Base-by-base conservation (phyloP, 495 filamentous ascomycete species). In the Penicillium manginii region DNA sequence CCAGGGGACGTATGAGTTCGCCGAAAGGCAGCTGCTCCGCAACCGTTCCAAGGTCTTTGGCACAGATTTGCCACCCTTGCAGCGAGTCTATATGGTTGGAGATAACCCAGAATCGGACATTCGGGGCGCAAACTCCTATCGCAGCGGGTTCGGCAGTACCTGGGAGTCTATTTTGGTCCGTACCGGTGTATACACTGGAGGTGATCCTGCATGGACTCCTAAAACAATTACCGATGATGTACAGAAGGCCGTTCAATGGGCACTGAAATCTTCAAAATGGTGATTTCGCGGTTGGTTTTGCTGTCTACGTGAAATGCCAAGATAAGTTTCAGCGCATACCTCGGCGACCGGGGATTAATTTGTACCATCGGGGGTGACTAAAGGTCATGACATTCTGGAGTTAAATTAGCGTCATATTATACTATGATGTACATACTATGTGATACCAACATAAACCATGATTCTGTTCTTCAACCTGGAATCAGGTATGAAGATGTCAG, bases 41-140 rank as follows among this genome's bases (percentile, higher is more conserved):
- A 86, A 92, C 60, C 81, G 91, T 14, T 61, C 74, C 15, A 62
- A 82, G 31, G 59, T 82, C 3, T 71, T 80, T 56, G 66, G 68
- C 15, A 60, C 70, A 35, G 60, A 74, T 15, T 56, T 78, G 1
- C 67, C 66, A 8, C 75, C 74, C 15, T 67, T 96, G 57, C 72
- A 75, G 64, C 82, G 78, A 14, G 90, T 99, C 5, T 98, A 96
- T 65, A 97, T 98, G 93, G 82, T 99, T n/a, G 94, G 94, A 0
- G 94, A 99, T 64, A 99, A 98, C 62, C 93, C 94, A 0, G 91
- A 91, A 67, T 90, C 86, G 29, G 94, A 99, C 72, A 96, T 99
- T 57, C 75, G 81, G 12, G 94, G 96, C n/a, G 93, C 90, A 22
- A 98, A 97, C 64, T 79, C 78, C 31, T 94, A 88, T 69, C 64